These are phyloP conservation scores for Mychonastes homosphaera DNA, from an alignment of 139 green algal species.

Conservation along the genomic window DNA sequence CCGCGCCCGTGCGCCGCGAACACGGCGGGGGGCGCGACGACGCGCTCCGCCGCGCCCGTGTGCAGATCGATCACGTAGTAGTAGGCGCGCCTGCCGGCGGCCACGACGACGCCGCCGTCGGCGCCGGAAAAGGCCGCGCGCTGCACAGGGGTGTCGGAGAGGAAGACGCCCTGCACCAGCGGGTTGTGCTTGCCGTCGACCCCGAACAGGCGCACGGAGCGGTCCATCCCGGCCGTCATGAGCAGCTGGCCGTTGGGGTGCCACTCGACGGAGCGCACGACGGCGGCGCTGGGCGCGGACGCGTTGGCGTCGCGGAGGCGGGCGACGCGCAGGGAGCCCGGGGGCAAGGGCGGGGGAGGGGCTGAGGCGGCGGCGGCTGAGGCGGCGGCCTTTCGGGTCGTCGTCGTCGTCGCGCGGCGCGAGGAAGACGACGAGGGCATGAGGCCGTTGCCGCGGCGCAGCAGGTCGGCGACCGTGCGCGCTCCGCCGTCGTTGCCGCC, in stretches of 20 bases:
- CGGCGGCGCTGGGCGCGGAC: constrained; percentile 35
- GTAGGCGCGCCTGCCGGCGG: constrained; percentile 55
- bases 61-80: constrained; percentile 85
- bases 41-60: constrained; percentile 39
- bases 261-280: constrained; percentile 66
- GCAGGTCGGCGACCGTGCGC: too few relatives aligned
- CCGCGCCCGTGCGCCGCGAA: background rate
- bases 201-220: constrained; percentile 75
- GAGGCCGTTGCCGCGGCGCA: too few relatives aligned
- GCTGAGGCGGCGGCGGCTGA: too few relatives aligned
- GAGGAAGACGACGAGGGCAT: too few relatives aligned
- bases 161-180: constrained; percentile 62
- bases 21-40: constrained; percentile 28
- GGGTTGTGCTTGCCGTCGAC: constrained; percentile 75
- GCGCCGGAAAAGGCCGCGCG: constrained; percentile 66
- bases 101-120: constrained; percentile 44
- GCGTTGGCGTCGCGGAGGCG: constrained; percentile 69
- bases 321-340: constrained; percentile 48
- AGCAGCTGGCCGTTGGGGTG: constrained; percentile 77
- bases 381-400: too few relatives aligned
- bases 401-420: too few relatives aligned
- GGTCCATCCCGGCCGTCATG: constrained; percentile 80
- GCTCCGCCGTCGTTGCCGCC: too few relatives aligned
- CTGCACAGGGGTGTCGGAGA: constrained; percentile 80
- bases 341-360: too few relatives aligned